Conservation (phyloP, 2,329 filamentous ascomycete species). For the Nannizziopsis arthrosporioides region DNA sequence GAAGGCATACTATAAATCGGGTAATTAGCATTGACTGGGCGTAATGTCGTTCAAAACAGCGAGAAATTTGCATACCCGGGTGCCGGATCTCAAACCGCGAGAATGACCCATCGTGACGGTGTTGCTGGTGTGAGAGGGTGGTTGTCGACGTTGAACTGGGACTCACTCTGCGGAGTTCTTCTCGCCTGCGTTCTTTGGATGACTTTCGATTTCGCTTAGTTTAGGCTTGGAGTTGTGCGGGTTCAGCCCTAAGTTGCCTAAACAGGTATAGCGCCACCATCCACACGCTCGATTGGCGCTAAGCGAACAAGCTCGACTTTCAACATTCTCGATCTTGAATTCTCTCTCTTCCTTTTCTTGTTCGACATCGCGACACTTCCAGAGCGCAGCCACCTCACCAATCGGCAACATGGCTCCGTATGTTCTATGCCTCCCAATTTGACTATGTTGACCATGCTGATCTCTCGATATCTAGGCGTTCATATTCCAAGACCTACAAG, state of each 20-base stretch:
- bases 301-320: conserved; percentile 13
- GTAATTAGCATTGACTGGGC: conserved; percentile 12
- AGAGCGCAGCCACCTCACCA: conserved; percentile 25
- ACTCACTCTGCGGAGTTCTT: conserved; percentile 19
- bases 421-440: conserved; percentile 15
- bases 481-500: conserved; percentile 99
- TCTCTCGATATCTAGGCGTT: conserved; percentile 38
- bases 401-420: conserved; percentile 36
- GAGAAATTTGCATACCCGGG: conserved; percentile 52
- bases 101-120: conserved; percentile 70
- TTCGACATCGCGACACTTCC: conserved; percentile 16
- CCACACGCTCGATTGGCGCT: conserved; percentile 9
- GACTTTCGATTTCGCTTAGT: conserved; percentile 17
- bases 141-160: conserved; percentile 29
- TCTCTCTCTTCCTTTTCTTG: conserved; percentile 9
- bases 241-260: conserved; percentile 15
- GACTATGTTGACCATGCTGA: conserved; percentile 17
- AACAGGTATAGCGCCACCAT: conserved; percentile 2
- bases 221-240: conserved; percentile 12
- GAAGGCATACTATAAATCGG: conserved; percentile 63
- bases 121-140: conserved; percentile 32
- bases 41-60: conserved; percentile 4
- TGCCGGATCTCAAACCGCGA: conserved; percentile 75
- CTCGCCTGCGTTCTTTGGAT: conserved; percentile 6
- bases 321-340: conserved; percentile 8